Base-by-base conservation (phyloP, 306 rosid species). In the Prunus mume region DNA sequence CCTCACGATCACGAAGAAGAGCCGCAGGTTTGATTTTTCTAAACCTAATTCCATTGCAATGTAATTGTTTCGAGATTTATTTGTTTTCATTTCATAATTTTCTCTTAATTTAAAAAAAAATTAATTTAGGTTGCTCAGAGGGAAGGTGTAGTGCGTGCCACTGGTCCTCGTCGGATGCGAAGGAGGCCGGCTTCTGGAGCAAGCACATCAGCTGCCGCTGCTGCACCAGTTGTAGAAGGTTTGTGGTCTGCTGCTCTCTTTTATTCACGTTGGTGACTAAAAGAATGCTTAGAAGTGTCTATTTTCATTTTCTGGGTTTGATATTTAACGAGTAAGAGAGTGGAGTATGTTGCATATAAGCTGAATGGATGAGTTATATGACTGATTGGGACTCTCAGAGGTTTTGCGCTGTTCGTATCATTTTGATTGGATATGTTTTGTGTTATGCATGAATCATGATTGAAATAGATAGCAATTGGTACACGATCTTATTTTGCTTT, bases 121-220 rank as follows among this genome's bases (percentile, higher is more conserved):
- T 32, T n/a, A 67, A 20, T 14, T 62, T 80, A 96, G 99, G 91
- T 86, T 80, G 96, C 87, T 20, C 84, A 24, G 77, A 78, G 93
- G 74, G 98, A 92, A 79, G 78, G 91, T 30, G 99, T 82, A 30
- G 93, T 85, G 6, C 97, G 97, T 20, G 90, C 96, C 51, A 68
- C 96, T 71, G 93, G 82, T 55, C 70, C 86, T 78, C 87, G 92
- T 28, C 91, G 98, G 52, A 96, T 96, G 98, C 96, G 99, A 51
- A 89, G 99, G 80, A 79, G 99, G 74, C 88, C 86, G 0, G 93
- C 91, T 75, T 83, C 97, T 38, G 97, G 91, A 81, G 97, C 99
- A 66, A 89, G 98, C 80, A 70, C 96, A 34, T 95, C 96, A 0
- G 81, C 96, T 12, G 90, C 89, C 43, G 78, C 87, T 1, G 85